Percentiles rank a stretch among this genome's conserved stretches.
phyloP scores from a whole-genome alignment of 805 yeast genomes.

The Saturnispora silvae region DNA sequence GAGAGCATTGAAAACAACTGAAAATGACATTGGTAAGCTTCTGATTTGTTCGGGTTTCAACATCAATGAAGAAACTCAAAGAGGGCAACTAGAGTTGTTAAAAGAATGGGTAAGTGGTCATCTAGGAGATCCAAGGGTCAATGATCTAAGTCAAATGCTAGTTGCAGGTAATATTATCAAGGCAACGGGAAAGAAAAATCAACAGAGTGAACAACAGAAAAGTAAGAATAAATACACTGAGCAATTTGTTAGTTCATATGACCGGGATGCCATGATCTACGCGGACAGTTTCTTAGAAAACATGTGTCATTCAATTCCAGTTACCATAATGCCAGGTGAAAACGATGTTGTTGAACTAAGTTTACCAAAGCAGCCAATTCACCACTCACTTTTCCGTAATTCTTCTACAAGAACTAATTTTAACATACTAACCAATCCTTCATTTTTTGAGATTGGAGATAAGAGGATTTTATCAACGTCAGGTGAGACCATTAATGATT shows the following conservation, averaged over 20 bases:
- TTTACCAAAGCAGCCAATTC: slow-evolving; percentile 87
- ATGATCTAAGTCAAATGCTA: slow-evolving; percentile 13
- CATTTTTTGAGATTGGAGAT: slow-evolving; percentile 52
- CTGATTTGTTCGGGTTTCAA: slow-evolving; percentile 73
- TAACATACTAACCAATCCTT: slow-evolving; percentile 56
- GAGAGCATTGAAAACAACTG: slow-evolving; percentile 12
- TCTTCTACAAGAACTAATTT: slow-evolving; percentile 27
- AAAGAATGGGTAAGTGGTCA: slow-evolving; percentile 67
- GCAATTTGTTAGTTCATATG: slow-evolving; percentile 42
- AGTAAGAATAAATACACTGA: slow-evolving; percentile 36
- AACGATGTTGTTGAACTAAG: slow-evolving; percentile 77
- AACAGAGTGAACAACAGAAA: slow-evolving; percentile 18
- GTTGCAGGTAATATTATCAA: slow-evolving; percentile 62
- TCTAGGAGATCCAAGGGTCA: slow-evolving; percentile 25
- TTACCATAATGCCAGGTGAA: slow-evolving; percentile 75
- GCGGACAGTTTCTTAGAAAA: slow-evolving; percentile 53
- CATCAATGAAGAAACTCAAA: slow-evolving; percentile 34
- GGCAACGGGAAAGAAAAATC: slow-evolving; percentile 3
- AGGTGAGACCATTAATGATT: slow-evolving; percentile 79
- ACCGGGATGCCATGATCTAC: slow-evolving; percentile 36
- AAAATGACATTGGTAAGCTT: slow-evolving; percentile 30
- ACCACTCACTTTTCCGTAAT: slow-evolving; percentile 54
- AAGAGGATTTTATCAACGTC: slow-evolving; percentile 57
- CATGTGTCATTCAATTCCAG: slow-evolving; percentile 48
- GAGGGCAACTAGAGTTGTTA: slow-evolving; percentile 43